These are phyloP conservation scores for Phaeosphaeriaceae sp. DNA, from an alignment of 2,329 filamentous ascomycete species.

Conservation along the genomic window DNA sequence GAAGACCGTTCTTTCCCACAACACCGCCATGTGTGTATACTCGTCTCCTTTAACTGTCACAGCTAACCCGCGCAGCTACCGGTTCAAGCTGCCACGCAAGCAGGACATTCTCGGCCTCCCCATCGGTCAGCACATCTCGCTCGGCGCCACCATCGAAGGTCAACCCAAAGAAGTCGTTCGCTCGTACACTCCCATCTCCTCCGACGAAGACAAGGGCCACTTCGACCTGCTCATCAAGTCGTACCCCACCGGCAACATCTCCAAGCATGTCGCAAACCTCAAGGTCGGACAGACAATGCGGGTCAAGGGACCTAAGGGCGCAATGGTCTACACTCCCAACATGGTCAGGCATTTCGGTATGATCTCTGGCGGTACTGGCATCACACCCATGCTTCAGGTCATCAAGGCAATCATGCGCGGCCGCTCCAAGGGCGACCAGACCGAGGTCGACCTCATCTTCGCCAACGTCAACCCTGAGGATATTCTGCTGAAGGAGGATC, in stretches of 20 bases:
- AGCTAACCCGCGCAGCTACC: conserved; percentile 68
- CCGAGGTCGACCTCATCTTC: conserved; percentile 88
- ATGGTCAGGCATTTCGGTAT: conserved; percentile 97
- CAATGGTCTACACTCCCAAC: conserved; percentile 96
- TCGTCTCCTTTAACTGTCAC: background rate
- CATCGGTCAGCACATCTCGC: conserved; percentile 98
- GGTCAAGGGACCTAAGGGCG: conserved; percentile 92
- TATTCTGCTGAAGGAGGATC: conserved; percentile 90
- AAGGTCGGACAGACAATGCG: conserved; percentile 81
- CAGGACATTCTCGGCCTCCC: conserved; percentile 90
- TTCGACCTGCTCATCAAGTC: conserved; percentile 98
- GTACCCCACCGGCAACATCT: conserved; percentile 97
- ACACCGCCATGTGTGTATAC: conserved; percentile 83
- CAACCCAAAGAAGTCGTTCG: conserved; percentile 52
- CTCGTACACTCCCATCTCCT: conserved; percentile 53
- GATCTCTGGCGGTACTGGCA: conserved; percentile 96
- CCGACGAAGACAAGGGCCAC: conserved; percentile 69
- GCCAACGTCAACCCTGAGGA: conserved; percentile 94
- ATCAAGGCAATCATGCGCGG: conserved; percentile 88
- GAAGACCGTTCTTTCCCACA: conserved; percentile 96
- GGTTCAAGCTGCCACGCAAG: conserved; percentile 81
- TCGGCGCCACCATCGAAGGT: conserved; percentile 67
- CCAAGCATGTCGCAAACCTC: conserved; percentile 85
- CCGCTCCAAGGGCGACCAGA: conserved; percentile 76
- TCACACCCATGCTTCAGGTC: conserved; percentile 98